phyloP scores from a whole-genome alignment of 371 early-diverging fungal species.

The Entomophthora muscae region DNA sequence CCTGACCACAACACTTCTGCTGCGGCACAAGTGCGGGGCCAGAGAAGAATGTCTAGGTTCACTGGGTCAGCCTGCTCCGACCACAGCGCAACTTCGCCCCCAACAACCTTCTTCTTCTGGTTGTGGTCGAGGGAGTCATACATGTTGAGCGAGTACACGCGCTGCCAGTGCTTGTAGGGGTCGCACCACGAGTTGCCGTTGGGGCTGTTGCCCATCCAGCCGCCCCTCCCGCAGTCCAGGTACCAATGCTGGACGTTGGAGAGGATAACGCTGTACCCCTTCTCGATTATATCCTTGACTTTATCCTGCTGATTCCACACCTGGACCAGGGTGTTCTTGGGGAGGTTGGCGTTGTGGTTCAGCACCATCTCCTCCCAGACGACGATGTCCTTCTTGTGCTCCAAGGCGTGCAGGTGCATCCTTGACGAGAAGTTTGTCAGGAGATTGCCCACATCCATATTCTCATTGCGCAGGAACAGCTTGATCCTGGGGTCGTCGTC shows the following conservation, averaged over 20 bases:
- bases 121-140: constrained; percentile 17
- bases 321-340: constrained; percentile 15
- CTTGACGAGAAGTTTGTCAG: background rate
- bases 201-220: constrained; percentile 17
- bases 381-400: constrained; percentile 23
- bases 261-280: constrained; percentile 33
- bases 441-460: background rate
- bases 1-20: constrained; percentile 62
- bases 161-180: constrained; percentile 63
- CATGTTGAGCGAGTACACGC: constrained; percentile 45
- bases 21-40: constrained; percentile 54
- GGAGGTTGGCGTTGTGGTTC: constrained; percentile 17
- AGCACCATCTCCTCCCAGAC: constrained; percentile 36
- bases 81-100: constrained; percentile 52
- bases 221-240: constrained; percentile 48
- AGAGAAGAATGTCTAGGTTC: constrained; percentile 37
- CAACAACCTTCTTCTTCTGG: constrained; percentile 21
- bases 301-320: constrained; percentile 28
- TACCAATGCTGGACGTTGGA: constrained; percentile 38
- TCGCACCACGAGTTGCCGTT: constrained; percentile 52
- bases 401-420: background rate
- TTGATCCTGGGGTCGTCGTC: constrained; percentile 12
- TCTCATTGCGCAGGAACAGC: background rate
- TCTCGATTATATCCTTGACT: constrained; percentile 22
- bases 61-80: constrained; percentile 45